Evolutionary conservation across 1,284 basidiomycete genomes (phyloP), one percentile per base, ranked within the genome.

Genomic region (Melampsora occidentalis): DNA sequence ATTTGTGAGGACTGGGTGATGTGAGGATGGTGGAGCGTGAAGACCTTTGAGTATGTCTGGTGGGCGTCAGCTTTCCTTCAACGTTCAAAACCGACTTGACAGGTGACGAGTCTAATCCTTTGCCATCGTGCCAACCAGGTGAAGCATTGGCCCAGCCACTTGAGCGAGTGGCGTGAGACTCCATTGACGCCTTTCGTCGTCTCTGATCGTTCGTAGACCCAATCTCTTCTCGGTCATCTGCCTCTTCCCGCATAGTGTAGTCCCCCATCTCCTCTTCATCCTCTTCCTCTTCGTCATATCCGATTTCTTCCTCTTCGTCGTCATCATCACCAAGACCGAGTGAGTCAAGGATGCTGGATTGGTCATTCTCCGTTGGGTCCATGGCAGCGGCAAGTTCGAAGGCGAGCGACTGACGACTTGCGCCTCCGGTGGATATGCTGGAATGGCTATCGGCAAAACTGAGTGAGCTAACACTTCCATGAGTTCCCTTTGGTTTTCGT

Each of bases 381-480:
- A 75, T 75, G n/a, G 72, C 72, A 12, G 72, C 72, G 7, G 72
- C 72, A 39, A 75, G 65, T 62, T 75, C 72, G n/a, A 75, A 75
- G 49, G 72, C 72, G 7, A 75, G 42, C 3, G 72, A 75, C 25
- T 75, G 72, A 18, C 72, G 72, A 61, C 53, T 63, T 18, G 49
- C 64, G 46, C 28, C 49, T n/a, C 49, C 53, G 16, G 39, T n/a
- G n/a, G 53, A 57, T 12, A 57, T 57, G 22, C 22, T 28, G 28
- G 28, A n/a, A 28, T 57, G 53, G 5, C 53, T 57, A 28, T 57
- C 53, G 28, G 53, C 53, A n/a, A 57, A 22, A 10, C 53, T 28
- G 12, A n/a, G 53, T 22, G 53, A 28, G 9, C 9, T 22, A 3
- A 57, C 22, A 57, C 53, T 57, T 22, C 53, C 53, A 16, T 57